phyloP scores from a whole-genome alignment of 768 basidiomycete species.

The Tephrocybe sp. region DNA sequence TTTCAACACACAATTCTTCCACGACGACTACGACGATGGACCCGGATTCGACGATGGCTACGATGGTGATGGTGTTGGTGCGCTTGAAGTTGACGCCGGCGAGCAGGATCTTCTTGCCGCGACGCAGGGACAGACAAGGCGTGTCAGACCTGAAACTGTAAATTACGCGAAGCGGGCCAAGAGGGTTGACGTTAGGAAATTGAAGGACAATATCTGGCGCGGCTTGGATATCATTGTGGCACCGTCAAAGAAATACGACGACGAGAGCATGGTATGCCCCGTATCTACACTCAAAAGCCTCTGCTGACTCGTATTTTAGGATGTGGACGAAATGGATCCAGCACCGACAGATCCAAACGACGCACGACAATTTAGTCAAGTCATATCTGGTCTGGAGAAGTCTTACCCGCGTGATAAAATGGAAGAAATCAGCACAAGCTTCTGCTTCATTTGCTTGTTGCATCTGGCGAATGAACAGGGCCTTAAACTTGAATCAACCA shows the following conservation, averaged over 20 bases:
- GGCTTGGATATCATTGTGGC: slow-evolving; percentile 76
- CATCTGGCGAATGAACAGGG: slow-evolving; percentile 98
- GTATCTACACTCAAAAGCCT: not conserved
- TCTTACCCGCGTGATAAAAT: slow-evolving; percentile 93
- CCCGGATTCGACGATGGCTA: slow-evolving; percentile 66
- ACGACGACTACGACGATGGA: slow-evolving; percentile 85
- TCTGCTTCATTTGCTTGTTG: slow-evolving; percentile 97
- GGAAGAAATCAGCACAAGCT: slow-evolving; percentile 97
- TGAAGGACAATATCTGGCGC: slow-evolving; percentile 99
- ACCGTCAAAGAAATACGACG: slow-evolving; percentile 41
- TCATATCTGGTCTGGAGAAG: slow-evolving; percentile 77
- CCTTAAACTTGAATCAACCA: slow-evolving; percentile 67
- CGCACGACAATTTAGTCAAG: slow-evolving; percentile 70
- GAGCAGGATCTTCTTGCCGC: slow-evolving; percentile 89
- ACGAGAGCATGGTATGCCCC: slow-evolving; percentile 51
- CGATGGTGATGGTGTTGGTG: slow-evolving; percentile 44
- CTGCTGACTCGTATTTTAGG: slow-evolving; percentile 34
- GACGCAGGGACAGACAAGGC: slow-evolving; percentile 73
- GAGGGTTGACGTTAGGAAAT: slow-evolving; percentile 91
- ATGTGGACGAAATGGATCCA: slow-evolving; percentile 46
- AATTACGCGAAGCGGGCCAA: slow-evolving; percentile 96
- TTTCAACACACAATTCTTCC: slow-evolving; percentile 97
- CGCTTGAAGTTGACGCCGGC: slow-evolving; percentile 54
- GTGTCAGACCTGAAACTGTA: slow-evolving; percentile 84
- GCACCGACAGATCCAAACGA: slow-evolving; percentile 64